A percentile compares a stretch with the other conserved stretches of the same genome.
phyloP scores from a whole-genome alignment of 176 grass and related monocot genomes.

The Avena eriantha region DNA sequence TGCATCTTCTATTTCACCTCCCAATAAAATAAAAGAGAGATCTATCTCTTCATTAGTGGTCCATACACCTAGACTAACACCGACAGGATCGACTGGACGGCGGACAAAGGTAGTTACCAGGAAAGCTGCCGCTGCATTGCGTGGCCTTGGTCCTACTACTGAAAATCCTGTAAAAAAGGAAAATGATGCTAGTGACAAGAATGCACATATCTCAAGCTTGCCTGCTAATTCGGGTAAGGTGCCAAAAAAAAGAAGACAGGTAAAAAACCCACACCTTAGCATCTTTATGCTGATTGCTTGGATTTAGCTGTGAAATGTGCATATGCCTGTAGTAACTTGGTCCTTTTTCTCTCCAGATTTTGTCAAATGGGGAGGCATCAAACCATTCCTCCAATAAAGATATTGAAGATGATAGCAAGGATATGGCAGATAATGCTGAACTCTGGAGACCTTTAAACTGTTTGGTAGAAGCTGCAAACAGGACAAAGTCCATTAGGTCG shows the following conservation, averaged over 20 bases:
- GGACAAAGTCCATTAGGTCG: conserved; percentile 65
- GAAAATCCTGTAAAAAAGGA: conserved; percentile 69
- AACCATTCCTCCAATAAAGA: conserved; percentile 57
- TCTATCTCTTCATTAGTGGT: conserved; percentile 81
- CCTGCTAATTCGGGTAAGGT: conserved; percentile 56
- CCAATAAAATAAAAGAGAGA: conserved; percentile 68
- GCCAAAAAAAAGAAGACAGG: conserved; percentile 61
- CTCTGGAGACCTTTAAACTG: conserved; percentile 87
- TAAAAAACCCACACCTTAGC: conserved; percentile 32
- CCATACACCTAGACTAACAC: conserved; percentile 63
- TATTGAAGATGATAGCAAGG: conserved; percentile 43
- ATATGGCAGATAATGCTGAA: conserved; percentile 60
- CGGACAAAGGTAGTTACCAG: conserved; percentile 75
- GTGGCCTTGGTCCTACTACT: conserved; percentile 47
- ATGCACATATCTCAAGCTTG: conserved; percentile 48
- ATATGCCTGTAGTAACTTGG: conserved; percentile 26
- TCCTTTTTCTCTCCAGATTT: conserved; percentile 52
- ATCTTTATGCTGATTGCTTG: conserved; percentile 10
- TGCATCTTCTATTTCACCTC: conserved; percentile 50
- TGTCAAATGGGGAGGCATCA: conserved; percentile 60
- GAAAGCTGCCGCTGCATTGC: conserved; percentile 62
- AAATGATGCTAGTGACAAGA: conserved; percentile 52
- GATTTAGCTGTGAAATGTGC: conserved; percentile 16
- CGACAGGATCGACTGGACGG: conserved; percentile 59
- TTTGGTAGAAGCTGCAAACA: conserved; percentile 82